Conservation (phyloP, 176 grass and related monocot genomes). For the Bonia amplexicaulis region DNA sequence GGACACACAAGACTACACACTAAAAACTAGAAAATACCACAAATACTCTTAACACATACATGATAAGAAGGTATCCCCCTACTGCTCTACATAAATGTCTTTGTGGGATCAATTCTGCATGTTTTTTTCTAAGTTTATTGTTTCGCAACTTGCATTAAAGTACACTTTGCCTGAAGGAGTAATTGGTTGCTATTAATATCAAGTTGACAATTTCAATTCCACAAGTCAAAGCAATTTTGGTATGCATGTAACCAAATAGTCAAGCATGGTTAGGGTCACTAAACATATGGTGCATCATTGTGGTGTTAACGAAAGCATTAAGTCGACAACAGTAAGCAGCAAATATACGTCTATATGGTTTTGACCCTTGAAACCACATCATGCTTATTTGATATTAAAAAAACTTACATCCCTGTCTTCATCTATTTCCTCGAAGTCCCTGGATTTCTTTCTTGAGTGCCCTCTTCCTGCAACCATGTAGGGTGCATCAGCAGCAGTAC, state of each 20-base stretch:
- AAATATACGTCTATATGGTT: neutral
- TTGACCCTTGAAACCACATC: neutral
- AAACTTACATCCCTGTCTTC: conserved; percentile 51
- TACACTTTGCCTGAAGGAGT: neutral
- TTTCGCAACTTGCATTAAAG: too few species aligned
- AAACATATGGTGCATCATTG: neutral
- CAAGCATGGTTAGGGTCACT: neutral
- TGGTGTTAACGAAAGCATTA: neutral
- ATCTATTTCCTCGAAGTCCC: conserved; percentile 40
- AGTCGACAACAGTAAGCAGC: neutral
- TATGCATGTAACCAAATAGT: neutral
- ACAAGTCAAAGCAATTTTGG: neutral
- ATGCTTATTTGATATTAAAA: neutral
- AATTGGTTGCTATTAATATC: neutral
- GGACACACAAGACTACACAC: too few species aligned
- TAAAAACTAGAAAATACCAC: too few species aligned
- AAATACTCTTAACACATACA: too few species aligned
- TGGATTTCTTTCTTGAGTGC: conserved; percentile 48
- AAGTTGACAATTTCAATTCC: neutral
- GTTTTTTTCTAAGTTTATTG: too few species aligned
- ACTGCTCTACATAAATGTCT: too few species aligned
- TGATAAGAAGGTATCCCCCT: too few species aligned
- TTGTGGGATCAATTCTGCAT: too few species aligned
- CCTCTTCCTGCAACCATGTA: conserved; percentile 40
- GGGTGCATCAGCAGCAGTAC: neutral